A percentile compares a stretch with the other conserved stretches of the same genome.
Evolutionary conservation across 805 yeast species (phyloP).

Genomic region (Pichia gijzeniarum): DNA sequence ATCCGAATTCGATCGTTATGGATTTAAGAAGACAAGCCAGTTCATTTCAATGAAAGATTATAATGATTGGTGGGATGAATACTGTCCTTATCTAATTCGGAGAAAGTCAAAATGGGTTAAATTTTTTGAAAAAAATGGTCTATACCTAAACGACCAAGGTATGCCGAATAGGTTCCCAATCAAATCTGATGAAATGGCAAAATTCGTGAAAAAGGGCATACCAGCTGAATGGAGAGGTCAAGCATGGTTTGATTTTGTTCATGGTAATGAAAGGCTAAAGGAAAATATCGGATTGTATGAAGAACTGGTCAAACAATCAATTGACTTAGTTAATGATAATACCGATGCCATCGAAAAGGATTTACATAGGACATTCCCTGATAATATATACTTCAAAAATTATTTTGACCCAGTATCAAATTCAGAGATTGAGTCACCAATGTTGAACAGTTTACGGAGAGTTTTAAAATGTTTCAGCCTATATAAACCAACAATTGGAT

Average conservation of each 20-base stretch:
- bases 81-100: conserved; percentile 54
- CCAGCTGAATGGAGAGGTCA: conserved; percentile 97
- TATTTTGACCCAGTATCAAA: conserved; percentile 1
- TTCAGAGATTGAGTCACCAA: conserved; percentile 47
- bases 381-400: conserved; percentile 71
- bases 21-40: conserved; percentile 65
- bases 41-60: conserved; percentile 51
- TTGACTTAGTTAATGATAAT: conserved; percentile 48
- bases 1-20: conserved; percentile 66
- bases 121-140: conserved; percentile 62
- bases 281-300: conserved; percentile 72
- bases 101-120: conserved; percentile 74
- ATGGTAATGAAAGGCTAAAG: conserved; percentile 57
- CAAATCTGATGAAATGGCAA: conserved; percentile 66
- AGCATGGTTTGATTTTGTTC: conserved; percentile 95
- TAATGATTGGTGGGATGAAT: conserved; percentile 69
- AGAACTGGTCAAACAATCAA: conserved; percentile 53
- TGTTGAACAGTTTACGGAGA: conserved; percentile 68
- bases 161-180: conserved; percentile 68
- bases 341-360: conserved; percentile 93
- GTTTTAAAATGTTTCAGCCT: conserved; percentile 79
- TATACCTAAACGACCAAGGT: conserved; percentile 38
- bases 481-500: conserved; percentile 85
- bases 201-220: conserved; percentile 83
- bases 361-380: conserved; percentile 91